phyloP scores from a whole-genome alignment of 257 asterid genomes.

The Asclepias syriaca region DNA sequence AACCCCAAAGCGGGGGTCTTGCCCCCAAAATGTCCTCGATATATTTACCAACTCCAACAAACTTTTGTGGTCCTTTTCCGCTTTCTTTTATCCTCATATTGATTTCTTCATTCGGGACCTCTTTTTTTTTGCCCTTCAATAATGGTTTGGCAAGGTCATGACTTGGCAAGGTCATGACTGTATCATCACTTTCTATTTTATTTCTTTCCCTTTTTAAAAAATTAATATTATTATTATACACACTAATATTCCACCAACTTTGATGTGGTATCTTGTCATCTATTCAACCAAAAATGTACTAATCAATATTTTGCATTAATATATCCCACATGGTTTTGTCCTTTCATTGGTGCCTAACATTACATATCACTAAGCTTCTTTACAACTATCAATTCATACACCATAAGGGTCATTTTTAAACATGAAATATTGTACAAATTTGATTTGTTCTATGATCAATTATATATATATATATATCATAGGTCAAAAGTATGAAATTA shows the following conservation, averaged over 20 bases:
- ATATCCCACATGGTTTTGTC: background rate
- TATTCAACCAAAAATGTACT: background rate
- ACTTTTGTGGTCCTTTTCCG: background rate
- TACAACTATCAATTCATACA: background rate
- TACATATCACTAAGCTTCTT: background rate
- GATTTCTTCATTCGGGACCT: no score
- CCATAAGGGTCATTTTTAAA: no score
- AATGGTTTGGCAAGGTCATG: no score
- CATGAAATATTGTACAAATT: no score
- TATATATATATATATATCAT: background rate
- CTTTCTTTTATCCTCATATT: no score
- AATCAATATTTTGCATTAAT: background rate
- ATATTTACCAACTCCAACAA: no score
- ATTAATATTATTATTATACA: background rate
- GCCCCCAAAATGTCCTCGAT: no score
- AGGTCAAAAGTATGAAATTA: background rate
- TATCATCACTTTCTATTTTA: no score
- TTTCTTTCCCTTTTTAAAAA: no score
- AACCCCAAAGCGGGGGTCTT: no score
- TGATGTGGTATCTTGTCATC: background rate
- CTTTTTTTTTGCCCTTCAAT: no score
- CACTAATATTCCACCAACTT: background rate
- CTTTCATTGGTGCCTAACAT: background rate
- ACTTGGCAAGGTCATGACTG: no score
- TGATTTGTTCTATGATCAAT: background rate